These are phyloP conservation scores for Falciphora oryzae DNA, from an alignment of 2,329 filamentous ascomycete genomes.

Conservation along the genomic window DNA sequence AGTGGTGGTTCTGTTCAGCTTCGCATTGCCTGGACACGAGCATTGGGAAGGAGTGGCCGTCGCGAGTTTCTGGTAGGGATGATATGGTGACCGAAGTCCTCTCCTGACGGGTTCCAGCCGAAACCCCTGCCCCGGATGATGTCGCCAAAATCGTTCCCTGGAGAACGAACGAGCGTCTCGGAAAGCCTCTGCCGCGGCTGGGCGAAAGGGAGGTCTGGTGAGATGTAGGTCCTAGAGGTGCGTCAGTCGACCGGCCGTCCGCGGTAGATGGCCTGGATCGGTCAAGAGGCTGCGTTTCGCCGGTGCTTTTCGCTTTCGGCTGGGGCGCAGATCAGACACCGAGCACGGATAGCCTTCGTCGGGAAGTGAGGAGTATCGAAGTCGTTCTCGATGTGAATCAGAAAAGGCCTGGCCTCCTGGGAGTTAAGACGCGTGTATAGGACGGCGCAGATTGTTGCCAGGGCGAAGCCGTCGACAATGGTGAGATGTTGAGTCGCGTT, in stretches of 20 bases:
- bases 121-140: not conserved
- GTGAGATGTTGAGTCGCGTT: not conserved
- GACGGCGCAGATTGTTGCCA: not conserved
- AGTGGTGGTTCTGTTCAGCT: conserved; percentile 45
- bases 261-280: not conserved
- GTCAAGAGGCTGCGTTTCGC: not conserved
- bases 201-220: not conserved
- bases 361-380: not conserved
- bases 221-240: not conserved
- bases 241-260: not conserved
- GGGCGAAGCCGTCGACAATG: not conserved
- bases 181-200: no score
- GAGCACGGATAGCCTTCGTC: not conserved
- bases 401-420: not conserved
- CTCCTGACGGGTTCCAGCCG: no score
- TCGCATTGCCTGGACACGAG: conserved; percentile 50
- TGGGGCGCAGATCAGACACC: no score
- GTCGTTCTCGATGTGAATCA: not conserved
- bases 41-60: conserved; percentile 37
- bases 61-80: not conserved
- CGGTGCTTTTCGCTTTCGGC: no score
- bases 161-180: no score
- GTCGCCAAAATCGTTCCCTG: no score
- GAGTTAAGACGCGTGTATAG: not conserved
- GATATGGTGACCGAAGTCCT: not conserved